A percentile compares a stretch with the other conserved stretches of the same genome.
These are phyloP conservation scores for Euphorbia lathyris DNA, from an alignment of 345 rosid species.

Conservation along the genomic window DNA sequence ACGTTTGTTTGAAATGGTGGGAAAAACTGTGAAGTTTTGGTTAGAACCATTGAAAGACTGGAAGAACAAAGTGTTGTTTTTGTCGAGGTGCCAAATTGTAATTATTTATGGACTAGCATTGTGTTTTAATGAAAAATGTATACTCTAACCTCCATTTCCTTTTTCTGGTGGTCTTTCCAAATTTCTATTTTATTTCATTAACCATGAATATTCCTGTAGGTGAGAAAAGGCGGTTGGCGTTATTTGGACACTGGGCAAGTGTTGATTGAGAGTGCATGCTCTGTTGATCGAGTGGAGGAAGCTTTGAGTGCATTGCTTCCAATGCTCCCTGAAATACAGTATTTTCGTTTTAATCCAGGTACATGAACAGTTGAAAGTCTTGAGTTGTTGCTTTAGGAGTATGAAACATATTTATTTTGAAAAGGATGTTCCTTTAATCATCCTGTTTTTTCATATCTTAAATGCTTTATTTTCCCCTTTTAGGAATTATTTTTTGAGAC, in stretches of 20 bases:
- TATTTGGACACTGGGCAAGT: constrained; percentile 98
- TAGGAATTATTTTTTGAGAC: not conserved
- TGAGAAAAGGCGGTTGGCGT: constrained; percentile 97
- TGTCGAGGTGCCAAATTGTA: not conserved
- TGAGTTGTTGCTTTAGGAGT: constrained; percentile 4
- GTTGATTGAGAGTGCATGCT: constrained; percentile 97
- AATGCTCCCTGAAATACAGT: constrained; percentile 88
- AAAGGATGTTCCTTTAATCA: not conserved
- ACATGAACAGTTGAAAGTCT: not conserved
- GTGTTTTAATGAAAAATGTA: not conserved
- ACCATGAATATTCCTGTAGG: constrained; percentile 37
- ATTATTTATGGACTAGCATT: not conserved
- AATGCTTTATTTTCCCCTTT: not conserved
- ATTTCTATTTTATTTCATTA: not conserved
- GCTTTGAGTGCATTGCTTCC: constrained; percentile 93
- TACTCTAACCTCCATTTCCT: not conserved
- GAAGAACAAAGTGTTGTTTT: not conserved
- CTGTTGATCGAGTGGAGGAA: constrained; percentile 97
- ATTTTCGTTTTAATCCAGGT: constrained; percentile 94
- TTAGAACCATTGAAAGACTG: not conserved
- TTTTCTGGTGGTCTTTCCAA: not conserved
- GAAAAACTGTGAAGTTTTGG: not conserved
- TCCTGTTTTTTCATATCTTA: constrained; percentile 1
- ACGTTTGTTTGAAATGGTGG: not conserved
- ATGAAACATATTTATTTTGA: constrained; percentile 5